Evolutionary conservation across 371 early-diverging fungal species (phyloP), one percentile per base, ranked within the genome.

Genomic region (Mortierella sp.): DNA sequence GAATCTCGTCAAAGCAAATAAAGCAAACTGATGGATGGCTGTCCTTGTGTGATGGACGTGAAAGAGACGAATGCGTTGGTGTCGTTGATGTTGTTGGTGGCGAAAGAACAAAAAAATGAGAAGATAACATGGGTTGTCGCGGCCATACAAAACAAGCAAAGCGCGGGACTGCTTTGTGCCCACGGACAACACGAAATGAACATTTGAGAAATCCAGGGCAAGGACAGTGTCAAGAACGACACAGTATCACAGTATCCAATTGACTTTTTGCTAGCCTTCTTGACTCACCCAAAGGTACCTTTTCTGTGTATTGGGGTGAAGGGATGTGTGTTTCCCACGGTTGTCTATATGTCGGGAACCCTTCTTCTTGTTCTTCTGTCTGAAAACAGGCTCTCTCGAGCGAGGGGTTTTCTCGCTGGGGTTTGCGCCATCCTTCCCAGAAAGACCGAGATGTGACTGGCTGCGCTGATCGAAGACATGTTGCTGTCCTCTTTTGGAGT

Each of bases 141-240:
- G 63, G 63, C 34, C 19, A 19, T 16, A 9, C 34, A 63, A 63
- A 63, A 63, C 63, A 63, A 63, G 31, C 63, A 8, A 11, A 14
- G 9, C 58, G 58, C 21, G 63, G 63, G 63, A 63, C 63, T 63
- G 63, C 63, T 63, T 63, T 63, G 63, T 63, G 63, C 26, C 63
- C 63, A 31, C 60, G 28, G 60, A 60, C 60, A 60, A 60, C 42
- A 38, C 42, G 42, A 60, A 21, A 50, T 16, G 50, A 50, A 16
- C 50, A 50, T 0, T 16, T 16, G 2, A 63, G 19, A 14, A 34
- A 31, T 31, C 34, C 16, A 19, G 63, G 63, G 19, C 63, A 60
- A 16, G 16, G 3, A n/a, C n/a, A 48, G 50, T 24, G n/a, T 55
- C n/a, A n/a, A 55, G 55, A 58, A 28, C 11, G n/a, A 26, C 26